Evolutionary conservation across 2,329 filamentous ascomycete species (phyloP), one percentile per base, ranked within the genome.

Genomic region (Teratosphaeria gauchensis): DNA sequence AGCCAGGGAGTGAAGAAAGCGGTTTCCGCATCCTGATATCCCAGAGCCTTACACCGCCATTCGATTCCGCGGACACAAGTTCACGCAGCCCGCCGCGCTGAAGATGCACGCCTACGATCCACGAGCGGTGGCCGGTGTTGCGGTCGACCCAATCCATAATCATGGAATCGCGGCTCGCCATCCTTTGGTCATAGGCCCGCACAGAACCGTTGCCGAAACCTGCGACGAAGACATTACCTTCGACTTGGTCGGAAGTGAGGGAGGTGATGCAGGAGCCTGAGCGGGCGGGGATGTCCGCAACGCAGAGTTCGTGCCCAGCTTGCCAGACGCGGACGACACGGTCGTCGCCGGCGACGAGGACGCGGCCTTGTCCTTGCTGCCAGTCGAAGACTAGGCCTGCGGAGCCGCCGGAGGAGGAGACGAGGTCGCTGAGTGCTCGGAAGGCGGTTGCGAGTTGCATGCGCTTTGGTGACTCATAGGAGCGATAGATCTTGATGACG

Each of bases 331-430:
- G 84, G 66, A 99, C 96, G 35, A 96, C 89, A 59, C 94, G 89
- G 57, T 96, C 90, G 71, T 99, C 94, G 52, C 94, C 94, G 11
- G 94, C 94, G 33, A 97, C 94, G n/a, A 99, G 81, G 7, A 95
- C 87, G 61, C 90, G 89, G 7, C 94, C 94, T 65, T 90, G 90
- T n/a, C 95, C 92, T 75, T 99, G 94, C 72, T 97, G 92, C 94
- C 94, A 99, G 73, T 99, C 92, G 71, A 97, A 95, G 30, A 97
- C 92, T 75, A 99, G 87, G 24, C 94, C 94, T 1, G 92, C 92
- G 72, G 96, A 95, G 69, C 92, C 88, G 38, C 67, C 66, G 68
- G 92, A 96, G 72, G 90, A 95, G 3, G 92, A 90, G 5, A 97
- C 88, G 71, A 97, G 88, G 74, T 99, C 90, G 12, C 90, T 95